Percentiles rank a stretch among this genome's conserved stretches.
These are phyloP conservation scores for Eucalyptus pauciflora DNA, from an alignment of 345 rosid genomes.

Conservation along the genomic window DNA sequence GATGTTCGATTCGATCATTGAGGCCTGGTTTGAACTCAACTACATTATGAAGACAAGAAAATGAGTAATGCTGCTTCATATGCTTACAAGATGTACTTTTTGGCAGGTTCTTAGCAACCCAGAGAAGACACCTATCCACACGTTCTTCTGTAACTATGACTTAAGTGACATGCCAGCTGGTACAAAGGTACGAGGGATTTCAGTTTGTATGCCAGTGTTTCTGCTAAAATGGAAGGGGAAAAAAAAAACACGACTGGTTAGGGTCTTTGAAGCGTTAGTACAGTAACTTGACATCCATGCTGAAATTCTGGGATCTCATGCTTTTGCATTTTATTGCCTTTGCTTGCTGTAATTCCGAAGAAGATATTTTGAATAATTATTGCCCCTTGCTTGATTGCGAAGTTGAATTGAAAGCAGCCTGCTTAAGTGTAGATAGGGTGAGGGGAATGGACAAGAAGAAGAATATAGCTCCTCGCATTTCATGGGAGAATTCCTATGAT, in stretches of 20 bases:
- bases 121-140: slow-evolving; percentile 95
- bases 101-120: slow-evolving; percentile 95
- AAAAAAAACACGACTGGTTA: neutral
- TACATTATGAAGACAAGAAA: neutral
- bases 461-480: neutral
- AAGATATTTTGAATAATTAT: neutral
- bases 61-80: neutral
- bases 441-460: neutral
- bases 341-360: neutral
- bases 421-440: neutral
- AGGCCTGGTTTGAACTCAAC: neutral
- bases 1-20: neutral
- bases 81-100: neutral
- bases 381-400: neutral
- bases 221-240: neutral
- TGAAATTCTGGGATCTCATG: neutral
- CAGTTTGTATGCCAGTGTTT: neutral
- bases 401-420: neutral
- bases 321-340: neutral
- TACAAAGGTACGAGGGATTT: slow-evolving; percentile 37
- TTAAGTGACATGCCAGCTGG: slow-evolving; percentile 95
- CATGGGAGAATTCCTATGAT: neutral
- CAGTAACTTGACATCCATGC: neutral
- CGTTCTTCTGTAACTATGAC: slow-evolving; percentile 94
- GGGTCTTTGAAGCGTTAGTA: neutral